phyloP scores from a whole-genome alignment of 805 yeast genomes.

The Peterozyma toletana region DNA sequence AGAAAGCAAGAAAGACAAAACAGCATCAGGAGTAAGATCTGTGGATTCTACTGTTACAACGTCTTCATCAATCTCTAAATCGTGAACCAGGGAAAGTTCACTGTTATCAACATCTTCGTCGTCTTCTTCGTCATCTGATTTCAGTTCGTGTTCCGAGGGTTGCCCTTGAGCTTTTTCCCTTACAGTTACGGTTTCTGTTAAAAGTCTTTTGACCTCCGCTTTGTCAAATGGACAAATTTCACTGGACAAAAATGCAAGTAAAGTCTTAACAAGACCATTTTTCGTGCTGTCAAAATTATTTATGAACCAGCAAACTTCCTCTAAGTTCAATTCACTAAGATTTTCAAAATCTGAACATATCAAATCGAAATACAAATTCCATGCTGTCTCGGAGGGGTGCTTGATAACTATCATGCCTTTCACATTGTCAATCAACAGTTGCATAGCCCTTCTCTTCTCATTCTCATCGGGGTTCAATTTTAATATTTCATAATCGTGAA shows the following conservation, averaged over 20 bases:
- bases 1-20: conserved; percentile 28
- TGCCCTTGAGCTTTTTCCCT: conserved; percentile 12
- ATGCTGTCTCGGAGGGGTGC: conserved; percentile 54
- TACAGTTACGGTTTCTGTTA: conserved; percentile 12
- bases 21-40: conserved; percentile 26
- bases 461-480: conserved; percentile 37
- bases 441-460: conserved; percentile 28
- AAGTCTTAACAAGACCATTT: conserved; percentile 42
- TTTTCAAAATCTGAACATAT: conserved; percentile 37
- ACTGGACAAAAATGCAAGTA: conserved; percentile 59
- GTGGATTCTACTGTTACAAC: not conserved
- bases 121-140: conserved; percentile 17
- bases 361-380: conserved; percentile 75
- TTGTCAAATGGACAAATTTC: conserved; percentile 59
- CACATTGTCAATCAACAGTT: conserved; percentile 45
- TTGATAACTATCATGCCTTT: conserved; percentile 70
- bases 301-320: conserved; percentile 42
- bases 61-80: conserved; percentile 6
- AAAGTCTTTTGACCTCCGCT: conserved; percentile 16
- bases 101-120: conserved; percentile 9
- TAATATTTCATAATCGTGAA: conserved; percentile 48
- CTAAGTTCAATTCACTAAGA: conserved; percentile 41
- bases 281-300: conserved; percentile 53
- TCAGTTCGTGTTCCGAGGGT: conserved; percentile 8
- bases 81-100: not conserved